Base-by-base conservation (phyloP, 768 basidiomycete genomes). In the Auricularia sp. region DNA sequence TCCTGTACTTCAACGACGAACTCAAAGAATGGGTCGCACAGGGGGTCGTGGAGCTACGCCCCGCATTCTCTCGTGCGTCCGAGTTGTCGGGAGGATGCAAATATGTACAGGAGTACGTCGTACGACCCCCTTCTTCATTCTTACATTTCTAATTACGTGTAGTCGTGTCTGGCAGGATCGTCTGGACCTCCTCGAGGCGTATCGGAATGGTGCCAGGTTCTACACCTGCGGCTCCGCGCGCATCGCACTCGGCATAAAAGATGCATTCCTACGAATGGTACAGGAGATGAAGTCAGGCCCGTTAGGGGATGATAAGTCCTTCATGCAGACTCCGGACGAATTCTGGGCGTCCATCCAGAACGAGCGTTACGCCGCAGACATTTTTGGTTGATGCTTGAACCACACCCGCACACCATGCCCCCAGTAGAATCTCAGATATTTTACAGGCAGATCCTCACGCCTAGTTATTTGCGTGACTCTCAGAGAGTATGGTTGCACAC, bases 101-200 rank as follows among this genome's bases (percentile, higher is more conserved):
- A 68, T 74, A 79, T 67, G 77, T 78, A 3, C 78, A 78, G 68
- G 72, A 78, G 77, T 78, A 62, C 66, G 76, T 69, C 18, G 63
- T 42, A 21, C 29, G 18, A 51, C 23, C 42, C 23, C 42, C 44
- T 11, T 63, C 51, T 35, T 29, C 21, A 33, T 44, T 61, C 39
- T 1, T 34, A 36, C n/a, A 56, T 64, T 60, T 12, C 12, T 47
- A 53, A 36, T 36, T 10, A 21, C 18, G 53, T 53, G 47, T 63
- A 81, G 79, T 65, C 79, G 80, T 33, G 69, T 78, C 1, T 78
- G 76, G 75, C 71, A 77, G 51, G 80, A 81, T 62, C 72, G 76
- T n/a, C 73, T 70, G n/a, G 73, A 75, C 35, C 67, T 80, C 36
- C 61, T 66, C 21, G 65, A 69, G n/a, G 68, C 71, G 11, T 80